A percentile compares a stretch with the other conserved stretches of the same genome.
phyloP scores from a whole-genome alignment of 768 basidiomycete species.

The Pulveroboletus frians region DNA sequence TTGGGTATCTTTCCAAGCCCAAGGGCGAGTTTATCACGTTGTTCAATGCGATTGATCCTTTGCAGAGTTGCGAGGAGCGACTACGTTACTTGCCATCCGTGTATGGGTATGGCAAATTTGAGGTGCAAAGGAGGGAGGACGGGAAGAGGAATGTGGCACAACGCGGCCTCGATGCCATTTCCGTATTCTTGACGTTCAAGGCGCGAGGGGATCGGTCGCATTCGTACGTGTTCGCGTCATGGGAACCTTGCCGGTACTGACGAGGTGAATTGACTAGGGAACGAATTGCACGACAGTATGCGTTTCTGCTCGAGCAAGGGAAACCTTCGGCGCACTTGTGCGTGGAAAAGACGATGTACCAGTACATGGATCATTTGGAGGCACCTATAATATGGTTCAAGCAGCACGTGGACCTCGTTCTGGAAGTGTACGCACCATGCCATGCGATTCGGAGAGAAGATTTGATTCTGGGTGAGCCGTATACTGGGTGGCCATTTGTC shows the following conservation, averaged over 20 bases:
- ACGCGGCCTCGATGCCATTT: constrained; percentile 49
- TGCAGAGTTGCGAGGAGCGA: constrained; percentile 38
- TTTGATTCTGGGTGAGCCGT: constrained; percentile 40
- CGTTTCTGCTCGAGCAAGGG: constrained; percentile 56
- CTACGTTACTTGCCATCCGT: constrained; percentile 52
- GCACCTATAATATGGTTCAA: constrained; percentile 72
- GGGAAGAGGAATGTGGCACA: constrained; percentile 58
- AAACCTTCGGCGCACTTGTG: constrained; percentile 64
- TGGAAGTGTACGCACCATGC: constrained; percentile 44
- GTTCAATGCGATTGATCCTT: constrained; percentile 61
- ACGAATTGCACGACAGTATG: constrained; percentile 46
- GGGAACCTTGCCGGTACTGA: neutral
- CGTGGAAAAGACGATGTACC: constrained; percentile 65
- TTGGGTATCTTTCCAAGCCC: constrained; percentile 69
- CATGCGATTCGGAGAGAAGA: constrained; percentile 56
- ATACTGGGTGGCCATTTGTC: neutral
- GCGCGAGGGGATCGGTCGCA: constrained; percentile 30
- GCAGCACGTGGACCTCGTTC: constrained; percentile 57
- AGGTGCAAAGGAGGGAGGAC: constrained; percentile 37
- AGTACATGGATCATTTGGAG: constrained; percentile 57
- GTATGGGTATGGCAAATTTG: constrained; percentile 58
- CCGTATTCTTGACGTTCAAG: constrained; percentile 46
- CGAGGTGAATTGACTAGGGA: constrained; percentile 28
- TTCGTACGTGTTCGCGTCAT: constrained; percentile 31
- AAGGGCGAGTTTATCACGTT: constrained; percentile 66